phyloP scores from a whole-genome alignment of 1,284 basidiomycete species.

The Cerioporus squamosus region DNA sequence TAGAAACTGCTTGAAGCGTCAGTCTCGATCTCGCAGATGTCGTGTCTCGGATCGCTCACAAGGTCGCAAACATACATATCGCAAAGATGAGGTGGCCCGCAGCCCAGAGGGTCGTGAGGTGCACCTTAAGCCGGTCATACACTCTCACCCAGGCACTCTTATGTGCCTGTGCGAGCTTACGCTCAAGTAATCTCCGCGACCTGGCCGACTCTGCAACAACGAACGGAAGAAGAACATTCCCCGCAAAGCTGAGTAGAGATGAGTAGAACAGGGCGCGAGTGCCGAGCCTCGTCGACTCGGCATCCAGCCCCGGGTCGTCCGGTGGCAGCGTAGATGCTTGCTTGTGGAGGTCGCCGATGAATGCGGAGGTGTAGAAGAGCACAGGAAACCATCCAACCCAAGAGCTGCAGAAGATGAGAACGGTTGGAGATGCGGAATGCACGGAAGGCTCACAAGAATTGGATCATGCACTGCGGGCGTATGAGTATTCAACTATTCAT shows the following conservation, averaged over 20 bases:
- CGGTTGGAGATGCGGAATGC: conserved; percentile 9
- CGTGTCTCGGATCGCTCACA: conserved; percentile 52
- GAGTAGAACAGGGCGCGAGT: conserved; percentile 84
- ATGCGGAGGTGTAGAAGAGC: conserved; percentile 87
- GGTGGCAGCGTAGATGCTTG: conserved; percentile 40
- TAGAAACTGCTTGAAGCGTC: conserved; percentile 53
- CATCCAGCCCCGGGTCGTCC: conserved; percentile 36
- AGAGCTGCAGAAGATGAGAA: conserved; percentile 48
- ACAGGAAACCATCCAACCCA: conserved; percentile 91
- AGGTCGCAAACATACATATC: conserved; percentile 72
- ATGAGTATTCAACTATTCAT: conserved; percentile 1
- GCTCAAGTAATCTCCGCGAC: conserved; percentile 31
- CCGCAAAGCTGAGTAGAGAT: conserved; percentile 69
- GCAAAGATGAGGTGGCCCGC: conserved; percentile 73
- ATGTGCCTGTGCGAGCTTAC: conserved; percentile 22
- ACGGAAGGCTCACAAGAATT: conserved; percentile 80
- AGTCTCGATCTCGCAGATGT: background rate
- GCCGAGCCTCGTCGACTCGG: conserved; percentile 72
- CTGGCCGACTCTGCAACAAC: conserved; percentile 52
- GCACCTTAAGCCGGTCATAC: conserved; percentile 48
- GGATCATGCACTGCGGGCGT: conserved; percentile 64
- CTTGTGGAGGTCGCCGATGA: conserved; percentile 87
- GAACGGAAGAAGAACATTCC: conserved; percentile 76
- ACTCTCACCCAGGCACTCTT: conserved; percentile 30
- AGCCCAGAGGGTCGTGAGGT: conserved; percentile 77